These are phyloP conservation scores for Spongospora subterranea DNA, from an alignment of 208 protist species.

Conservation along the genomic window DNA sequence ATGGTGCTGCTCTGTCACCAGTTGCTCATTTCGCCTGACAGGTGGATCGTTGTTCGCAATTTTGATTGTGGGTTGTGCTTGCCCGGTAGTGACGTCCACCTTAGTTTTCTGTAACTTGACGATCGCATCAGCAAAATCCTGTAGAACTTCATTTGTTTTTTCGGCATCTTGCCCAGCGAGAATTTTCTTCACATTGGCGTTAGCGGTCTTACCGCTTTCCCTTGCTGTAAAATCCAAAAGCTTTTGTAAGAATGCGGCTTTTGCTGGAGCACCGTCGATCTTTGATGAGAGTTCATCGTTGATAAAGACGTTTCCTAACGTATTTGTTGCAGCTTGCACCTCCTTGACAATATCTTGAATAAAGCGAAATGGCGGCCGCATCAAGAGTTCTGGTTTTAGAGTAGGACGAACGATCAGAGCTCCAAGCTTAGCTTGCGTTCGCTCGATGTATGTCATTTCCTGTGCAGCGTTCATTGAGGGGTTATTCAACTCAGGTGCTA, in stretches of 20 bases:
- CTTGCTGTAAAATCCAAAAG: slow-evolving; percentile 56
- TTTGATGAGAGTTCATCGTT: neutral
- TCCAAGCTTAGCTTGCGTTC: slow-evolving; percentile 37
- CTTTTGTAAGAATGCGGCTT: slow-evolving; percentile 66
- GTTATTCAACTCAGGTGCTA: neutral
- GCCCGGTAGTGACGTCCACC: neutral
- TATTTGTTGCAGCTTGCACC: neutral
- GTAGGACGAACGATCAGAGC: slow-evolving; percentile 5
- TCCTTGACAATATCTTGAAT: slow-evolving; percentile 50
- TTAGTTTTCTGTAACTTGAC: neutral
- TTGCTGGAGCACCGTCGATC: slow-evolving; percentile 11
- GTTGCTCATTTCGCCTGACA: neutral
- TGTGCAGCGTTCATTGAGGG: neutral
- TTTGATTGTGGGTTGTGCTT: neutral
- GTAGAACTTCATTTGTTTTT: slow-evolving; percentile 64
- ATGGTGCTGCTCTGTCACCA: too few relatives aligned
- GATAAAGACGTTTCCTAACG: neutral
- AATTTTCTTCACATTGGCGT: slow-evolving; percentile 57
- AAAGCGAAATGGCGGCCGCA: slow-evolving; percentile 51
- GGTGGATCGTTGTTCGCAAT: neutral
- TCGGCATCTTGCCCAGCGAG: slow-evolving; percentile 65
- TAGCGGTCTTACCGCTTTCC: neutral
- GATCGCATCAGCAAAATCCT: neutral
- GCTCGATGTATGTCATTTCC: neutral
- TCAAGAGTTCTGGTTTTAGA: slow-evolving; percentile 19